Base-by-base conservation (phyloP, 2,329 filamentous ascomycete species). In the Ceratocystis cacaofunesta region DNA sequence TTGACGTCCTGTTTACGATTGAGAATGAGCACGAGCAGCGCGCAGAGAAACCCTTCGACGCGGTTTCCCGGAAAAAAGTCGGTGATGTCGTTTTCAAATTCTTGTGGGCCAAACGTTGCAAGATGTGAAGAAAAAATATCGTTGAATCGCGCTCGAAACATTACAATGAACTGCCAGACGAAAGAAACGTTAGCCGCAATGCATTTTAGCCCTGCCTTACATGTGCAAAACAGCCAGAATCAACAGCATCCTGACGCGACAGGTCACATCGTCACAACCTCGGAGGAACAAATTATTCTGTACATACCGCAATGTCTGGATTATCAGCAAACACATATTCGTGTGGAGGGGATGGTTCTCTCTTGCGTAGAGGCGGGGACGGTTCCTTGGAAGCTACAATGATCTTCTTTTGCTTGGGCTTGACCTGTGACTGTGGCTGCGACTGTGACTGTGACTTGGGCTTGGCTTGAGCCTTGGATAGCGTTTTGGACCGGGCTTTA, bases 1-100 rank as follows among this genome's bases (percentile, higher is more conserved):
- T 99, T 96, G 74, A 97, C 89, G 77, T 96, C 92, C 75, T 99
- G 96, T 80, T 99, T 97, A 75, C 94, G 87, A 76, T 99, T 99
- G 72, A 99, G 80, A 65, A 96, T 84, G 71, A 99, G 80, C 41
- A 89, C 87, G 57, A 99, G 79, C 69, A 99, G 77, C 68, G 91
- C 91, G 79, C 95, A 99, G 30, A 99, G 80, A 67, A 99, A 85
- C 70, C 86, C 83, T 78, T 97, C 92, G 60, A 89, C 86, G 72
- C 92, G 87, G 72, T 95, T 87, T 71, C 91, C 90, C 1, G 92
- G 92, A 25, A 86, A 77, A 61, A 82, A 77, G 73, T 92, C 89
- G 68, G 86, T 84, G 63, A 96, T 83, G 63, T 94, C 94, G 74
- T 83, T 82, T 76, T 99, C 94, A 68, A 99, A 84, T 75, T 99